phyloP scores from a whole-genome alignment of 1,284 basidiomycete species.

The Meira miltonrushii region DNA sequence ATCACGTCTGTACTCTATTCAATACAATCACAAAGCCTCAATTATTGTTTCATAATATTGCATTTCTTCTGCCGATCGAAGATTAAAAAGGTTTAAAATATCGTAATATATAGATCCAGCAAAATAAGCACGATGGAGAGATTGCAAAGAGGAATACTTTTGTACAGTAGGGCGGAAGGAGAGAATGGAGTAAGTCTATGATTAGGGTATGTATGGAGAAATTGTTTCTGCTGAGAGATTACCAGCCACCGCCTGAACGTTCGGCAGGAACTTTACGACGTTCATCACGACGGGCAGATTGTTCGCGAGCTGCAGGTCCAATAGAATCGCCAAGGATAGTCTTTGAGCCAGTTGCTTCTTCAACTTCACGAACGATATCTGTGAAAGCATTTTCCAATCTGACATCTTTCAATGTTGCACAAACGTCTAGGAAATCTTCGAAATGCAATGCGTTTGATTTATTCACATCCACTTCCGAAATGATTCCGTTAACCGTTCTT shows the following conservation, averaged over 20 bases:
- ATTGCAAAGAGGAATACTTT: no score
- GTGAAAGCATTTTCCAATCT: slow-evolving; percentile 40
- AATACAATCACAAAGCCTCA: no score
- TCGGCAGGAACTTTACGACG: slow-evolving; percentile 43
- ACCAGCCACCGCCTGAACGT: slow-evolving; percentile 46
- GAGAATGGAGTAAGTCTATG: no score
- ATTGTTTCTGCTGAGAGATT: no score
- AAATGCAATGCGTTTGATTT: slow-evolving; percentile 41
- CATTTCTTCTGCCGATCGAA: no score
- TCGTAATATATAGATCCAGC: no score
- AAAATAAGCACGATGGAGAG: no score
- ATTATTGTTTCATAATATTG: no score
- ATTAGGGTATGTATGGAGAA: no score
- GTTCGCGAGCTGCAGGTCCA: slow-evolving; percentile 34
- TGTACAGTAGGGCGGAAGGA: no score
- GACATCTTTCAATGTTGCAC: slow-evolving; percentile 42
- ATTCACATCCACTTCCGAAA: slow-evolving; percentile 41
- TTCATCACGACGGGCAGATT: slow-evolving; percentile 30
- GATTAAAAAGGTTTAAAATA: no score
- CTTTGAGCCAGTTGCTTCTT: slow-evolving; percentile 20
- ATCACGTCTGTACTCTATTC: no score
- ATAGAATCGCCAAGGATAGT: slow-evolving; percentile 22
- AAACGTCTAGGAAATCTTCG: slow-evolving; percentile 44
- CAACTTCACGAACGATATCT: slow-evolving; percentile 38
- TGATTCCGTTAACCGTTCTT: slow-evolving; percentile 32